Evolutionary conservation across 345 rosid genomes (phyloP).

Genomic region (Citrus sinensis): DVS_A1.0 CM039161.1:18295501-18296000

Average conservation of each 20-base stretch:
- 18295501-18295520: slow-evolving; percentile 48
- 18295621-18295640: slow-evolving; percentile 41
- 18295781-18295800: slow-evolving; percentile 73
- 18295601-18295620: slow-evolving; percentile 67
- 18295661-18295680: slow-evolving; percentile 75
- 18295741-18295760: slow-evolving; percentile 85
- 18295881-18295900: slow-evolving; percentile 51
- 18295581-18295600: slow-evolving; percentile 74
- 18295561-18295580: slow-evolving; percentile 67
- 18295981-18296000: slow-evolving; percentile 32
- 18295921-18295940: slow-evolving; percentile 54
- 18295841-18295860: slow-evolving; percentile 48
- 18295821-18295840: slow-evolving; percentile 54
- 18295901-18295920: slow-evolving; percentile 59
- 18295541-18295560: slow-evolving; percentile 55
- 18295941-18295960: slow-evolving; percentile 81
- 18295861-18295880: slow-evolving; percentile 46
- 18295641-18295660: slow-evolving; percentile 61
- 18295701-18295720: slow-evolving; percentile 91
- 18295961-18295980: slow-evolving; percentile 72
- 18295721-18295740: slow-evolving; percentile 91
- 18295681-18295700: slow-evolving; percentile 44
- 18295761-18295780: slow-evolving; percentile 77
- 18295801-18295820: slow-evolving; percentile 74
- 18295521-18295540: slow-evolving; percentile 63